Conservation (phyloP, 345 rosid species). For the Syzygium oleosum region DNA sequence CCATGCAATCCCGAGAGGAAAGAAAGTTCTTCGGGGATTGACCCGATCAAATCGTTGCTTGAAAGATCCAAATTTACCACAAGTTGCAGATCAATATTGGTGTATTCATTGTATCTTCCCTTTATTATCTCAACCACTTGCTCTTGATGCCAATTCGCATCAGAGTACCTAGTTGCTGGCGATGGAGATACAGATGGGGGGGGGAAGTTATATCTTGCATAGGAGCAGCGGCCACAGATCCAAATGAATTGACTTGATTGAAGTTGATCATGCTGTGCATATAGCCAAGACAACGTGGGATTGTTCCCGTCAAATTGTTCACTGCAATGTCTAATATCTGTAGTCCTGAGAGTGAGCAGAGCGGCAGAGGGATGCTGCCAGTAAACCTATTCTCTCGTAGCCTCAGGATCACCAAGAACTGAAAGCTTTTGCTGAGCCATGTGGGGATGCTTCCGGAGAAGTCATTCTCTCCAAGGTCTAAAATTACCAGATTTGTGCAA, state of each 20-base stretch:
- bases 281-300: not conserved
- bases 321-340: not conserved
- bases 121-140: not conserved
- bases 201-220: not conserved
- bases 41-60: conserved; percentile 9
- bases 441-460: not conserved
- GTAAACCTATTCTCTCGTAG: not conserved
- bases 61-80: conserved; percentile 13
- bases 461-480: not conserved
- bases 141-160: not conserved
- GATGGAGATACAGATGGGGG: rapidly evolving
- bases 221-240: not conserved
- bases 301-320: not conserved
- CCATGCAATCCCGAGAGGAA: not conserved
- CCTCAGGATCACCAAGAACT: not conserved
- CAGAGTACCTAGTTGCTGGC: not conserved
- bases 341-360: not conserved
- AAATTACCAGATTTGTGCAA: not conserved
- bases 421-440: not conserved
- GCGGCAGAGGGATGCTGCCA: conserved; percentile 7
- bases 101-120: not conserved
- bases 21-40: not conserved
- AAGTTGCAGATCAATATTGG: not conserved
- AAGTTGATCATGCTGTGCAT: not conserved
- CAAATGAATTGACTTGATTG: not conserved